Base-by-base conservation (phyloP, 345 rosid genomes). In the Mercurialis annua region DNA sequence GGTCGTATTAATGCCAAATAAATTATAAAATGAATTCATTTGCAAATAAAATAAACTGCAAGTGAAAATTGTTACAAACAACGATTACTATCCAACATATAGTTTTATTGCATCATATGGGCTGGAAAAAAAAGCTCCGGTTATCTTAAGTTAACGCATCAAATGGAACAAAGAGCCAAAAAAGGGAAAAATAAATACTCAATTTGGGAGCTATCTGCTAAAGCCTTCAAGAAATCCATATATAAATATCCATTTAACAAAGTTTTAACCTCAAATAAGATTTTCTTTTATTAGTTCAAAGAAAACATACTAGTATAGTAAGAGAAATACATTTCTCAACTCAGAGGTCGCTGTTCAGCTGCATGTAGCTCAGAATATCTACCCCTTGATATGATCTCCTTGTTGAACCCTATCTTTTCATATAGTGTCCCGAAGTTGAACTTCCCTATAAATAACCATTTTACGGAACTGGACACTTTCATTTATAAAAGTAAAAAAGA, bases 321-420 rank as follows among this genome's bases (percentile, higher is more conserved):
- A 9, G 17, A 24, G 42, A 18, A 70, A 57, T 48, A 42, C 7
- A 62, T 7, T 48, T 52, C 85, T 81, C 50, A 90, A 97, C 94
- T 86, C n/a, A 90, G 81, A 72, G 97, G 78, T 68, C 97, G 85
- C 72, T 90, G 89, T 18, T 90, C 96, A 71, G 98, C 93, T 10
- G 86, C 96, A 26, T 81, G 80, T 70, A 93, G 86, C 82, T 93
- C 98, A 17, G 97, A 92, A 78, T 81, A 93, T 81, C 65, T 87
- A 70, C 98, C 98, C 75, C 96, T 79, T 74, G 98, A 93, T 71
- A 93, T 82, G 74, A 87, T 83, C 85, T 93, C 97, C 76, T 93
- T 90, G 81, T 78, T 89, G 83, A 87, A 90, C 61, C 98, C 98
- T 69, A 93, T 83, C 66, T 85, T 90, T 74, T 93, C 94, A 71